Percentiles rank a stretch among this genome's conserved stretches.
phyloP scores from a whole-genome alignment of 2,329 filamentous ascomycete genomes.

The Clonostachys byssicola region DNA sequence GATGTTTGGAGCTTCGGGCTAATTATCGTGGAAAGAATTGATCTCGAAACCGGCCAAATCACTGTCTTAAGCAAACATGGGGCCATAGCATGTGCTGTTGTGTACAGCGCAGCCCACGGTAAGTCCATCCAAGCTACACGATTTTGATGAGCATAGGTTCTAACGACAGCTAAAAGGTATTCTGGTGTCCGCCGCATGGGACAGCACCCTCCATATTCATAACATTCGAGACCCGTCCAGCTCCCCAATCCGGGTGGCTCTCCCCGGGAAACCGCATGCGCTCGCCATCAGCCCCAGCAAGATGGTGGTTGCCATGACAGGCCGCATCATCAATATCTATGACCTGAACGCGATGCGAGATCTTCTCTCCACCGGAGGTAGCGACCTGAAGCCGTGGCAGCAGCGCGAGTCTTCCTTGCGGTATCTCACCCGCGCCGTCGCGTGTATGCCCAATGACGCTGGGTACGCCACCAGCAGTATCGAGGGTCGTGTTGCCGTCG shows the following conservation, averaged over 20 bases:
- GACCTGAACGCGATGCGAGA: conserved; percentile 67
- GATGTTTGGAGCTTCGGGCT: not conserved
- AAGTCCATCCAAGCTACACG: conserved; percentile 14
- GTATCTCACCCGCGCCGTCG: conserved; percentile 89
- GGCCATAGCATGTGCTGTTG: conserved; percentile 76
- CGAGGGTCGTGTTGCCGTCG: conserved; percentile 91
- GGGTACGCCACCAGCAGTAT: conserved; percentile 92
- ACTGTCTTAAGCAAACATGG: conserved; percentile 74
- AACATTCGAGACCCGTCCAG: conserved; percentile 49
- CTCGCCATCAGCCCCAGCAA: conserved; percentile 74
- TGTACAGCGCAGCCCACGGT: conserved; percentile 74
- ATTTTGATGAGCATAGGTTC: not conserved
- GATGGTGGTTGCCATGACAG: conserved; percentile 92
- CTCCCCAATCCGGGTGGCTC: conserved; percentile 58
- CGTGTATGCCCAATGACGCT: conserved; percentile 94
- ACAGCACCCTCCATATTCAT: conserved; percentile 84
- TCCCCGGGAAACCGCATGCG: conserved; percentile 87
- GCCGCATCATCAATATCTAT: conserved; percentile 91
- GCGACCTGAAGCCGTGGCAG: conserved; percentile 76
- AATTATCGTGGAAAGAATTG: conserved; percentile 38
- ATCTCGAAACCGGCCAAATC: conserved; percentile 69
- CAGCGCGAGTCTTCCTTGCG: conserved; percentile 90
- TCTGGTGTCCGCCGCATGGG: conserved; percentile 90
- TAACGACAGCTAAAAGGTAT: conserved; percentile 44
- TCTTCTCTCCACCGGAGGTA: conserved; percentile 38